These are phyloP conservation scores for Claviceps spartinae DNA, from an alignment of 2,329 filamentous ascomycete genomes.

Conservation along the genomic window DNA sequence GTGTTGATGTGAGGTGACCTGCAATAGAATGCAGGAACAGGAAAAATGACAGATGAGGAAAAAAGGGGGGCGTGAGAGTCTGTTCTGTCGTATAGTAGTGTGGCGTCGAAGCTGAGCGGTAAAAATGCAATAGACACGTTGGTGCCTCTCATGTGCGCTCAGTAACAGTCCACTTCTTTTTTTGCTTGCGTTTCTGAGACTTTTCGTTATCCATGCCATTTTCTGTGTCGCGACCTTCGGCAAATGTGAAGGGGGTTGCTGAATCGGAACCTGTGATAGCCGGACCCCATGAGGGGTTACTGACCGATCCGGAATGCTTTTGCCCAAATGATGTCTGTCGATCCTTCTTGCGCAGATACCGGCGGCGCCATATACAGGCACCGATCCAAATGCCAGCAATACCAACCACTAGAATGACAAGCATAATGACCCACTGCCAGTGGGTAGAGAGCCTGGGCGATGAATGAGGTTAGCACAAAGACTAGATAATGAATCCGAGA, in stretches of 20 bases:
- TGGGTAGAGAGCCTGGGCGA: slow-evolving; percentile 49
- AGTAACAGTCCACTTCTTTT: slow-evolving; percentile 34
- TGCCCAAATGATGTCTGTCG: slow-evolving; percentile 26
- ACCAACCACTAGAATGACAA: slow-evolving; percentile 58
- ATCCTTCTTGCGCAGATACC: slow-evolving; percentile 59
- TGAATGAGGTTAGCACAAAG: neutral
- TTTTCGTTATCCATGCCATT: slow-evolving; percentile 7
- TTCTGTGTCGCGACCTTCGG: slow-evolving; percentile 6
- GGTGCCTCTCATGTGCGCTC: slow-evolving; percentile 24
- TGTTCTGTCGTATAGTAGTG: neutral
- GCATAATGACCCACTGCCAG: slow-evolving; percentile 71
- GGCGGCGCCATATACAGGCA: slow-evolving; percentile 58
- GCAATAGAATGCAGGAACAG: no score
- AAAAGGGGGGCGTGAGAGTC: neutral
- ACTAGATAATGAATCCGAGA: neutral
- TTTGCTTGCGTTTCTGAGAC: slow-evolving; percentile 19
- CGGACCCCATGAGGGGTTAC: slow-evolving; percentile 23
- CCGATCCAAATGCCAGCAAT: slow-evolving; percentile 54
- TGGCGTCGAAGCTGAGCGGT: neutral
- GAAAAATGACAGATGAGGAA: no score
- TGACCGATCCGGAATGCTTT: slow-evolving; percentile 25
- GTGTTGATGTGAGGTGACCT: neutral
- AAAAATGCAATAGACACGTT: no score
- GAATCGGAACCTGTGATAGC: slow-evolving; percentile 12
- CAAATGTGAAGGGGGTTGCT: slow-evolving; percentile 10